These are phyloP conservation scores for Russula earlei DNA, from an alignment of 768 basidiomycete genomes.

Conservation along the genomic window DNA sequence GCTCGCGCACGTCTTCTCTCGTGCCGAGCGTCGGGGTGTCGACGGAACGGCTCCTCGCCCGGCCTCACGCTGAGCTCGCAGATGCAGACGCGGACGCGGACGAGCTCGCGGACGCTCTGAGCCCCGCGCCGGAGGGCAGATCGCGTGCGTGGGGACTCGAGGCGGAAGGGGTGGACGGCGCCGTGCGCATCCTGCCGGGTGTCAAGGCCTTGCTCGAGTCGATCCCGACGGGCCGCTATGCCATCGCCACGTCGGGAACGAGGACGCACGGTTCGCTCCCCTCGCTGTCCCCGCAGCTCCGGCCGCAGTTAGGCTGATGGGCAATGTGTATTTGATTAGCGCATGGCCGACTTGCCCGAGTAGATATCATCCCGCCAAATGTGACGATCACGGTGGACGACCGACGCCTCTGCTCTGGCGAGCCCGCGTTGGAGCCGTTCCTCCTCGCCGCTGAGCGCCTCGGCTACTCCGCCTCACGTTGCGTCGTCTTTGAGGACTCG, in stretches of 20 bases:
- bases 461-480: slow-evolving; percentile 46
- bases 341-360: slow-evolving; percentile 60
- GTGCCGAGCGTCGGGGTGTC: not conserved
- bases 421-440: slow-evolving; percentile 56
- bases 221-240: slow-evolving; percentile 56
- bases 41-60: not conserved
- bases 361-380: slow-evolving; percentile 55
- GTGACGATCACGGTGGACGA: slow-evolving; percentile 73
- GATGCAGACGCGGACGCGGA: not conserved
- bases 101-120: not conserved
- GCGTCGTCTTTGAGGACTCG: slow-evolving; percentile 74
- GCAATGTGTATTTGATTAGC: slow-evolving; percentile 28
- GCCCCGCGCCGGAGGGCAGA: slow-evolving; percentile 15
- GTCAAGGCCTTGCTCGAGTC: slow-evolving; percentile 56
- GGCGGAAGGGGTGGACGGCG: slow-evolving; percentile 46
- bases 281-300: not conserved
- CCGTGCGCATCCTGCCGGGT: slow-evolving; percentile 64
- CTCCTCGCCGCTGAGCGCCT: slow-evolving; percentile 52
- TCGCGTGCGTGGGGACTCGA: slow-evolving; percentile 45
- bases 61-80: not conserved
- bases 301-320: slow-evolving; percentile 15
- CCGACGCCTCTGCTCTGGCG: slow-evolving; percentile 57
- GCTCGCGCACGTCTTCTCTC: slow-evolving; percentile 35
- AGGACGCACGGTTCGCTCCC: slow-evolving; percentile 48
- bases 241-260: slow-evolving; percentile 67